Evolutionary conservation across 1,284 basidiomycete genomes (phyloP).

Genomic region (Ceratobasidium sp.): DNA sequence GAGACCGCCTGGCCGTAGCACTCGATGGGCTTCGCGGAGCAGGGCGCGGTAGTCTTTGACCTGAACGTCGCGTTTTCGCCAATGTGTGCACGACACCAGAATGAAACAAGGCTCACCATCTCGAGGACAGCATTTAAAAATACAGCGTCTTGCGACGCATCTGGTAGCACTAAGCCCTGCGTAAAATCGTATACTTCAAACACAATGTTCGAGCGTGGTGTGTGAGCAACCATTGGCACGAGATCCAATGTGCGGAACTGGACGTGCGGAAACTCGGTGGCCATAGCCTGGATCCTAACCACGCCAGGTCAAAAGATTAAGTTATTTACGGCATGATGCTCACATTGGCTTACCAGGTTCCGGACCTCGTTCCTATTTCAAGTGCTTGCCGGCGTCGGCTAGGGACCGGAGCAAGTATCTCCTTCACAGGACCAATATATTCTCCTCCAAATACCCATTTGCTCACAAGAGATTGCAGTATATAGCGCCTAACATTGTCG

Average conservation of each 20-base stretch:
- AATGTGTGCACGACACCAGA: too few relatives aligned
- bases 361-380: constrained; percentile 1
- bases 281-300: not conserved
- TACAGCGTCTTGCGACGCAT: constrained; percentile 7
- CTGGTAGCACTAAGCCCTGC: not conserved
- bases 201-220: not conserved
- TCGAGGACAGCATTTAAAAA: not conserved
- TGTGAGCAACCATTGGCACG: not conserved
- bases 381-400: not conserved
- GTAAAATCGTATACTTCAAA: constrained; percentile 22
- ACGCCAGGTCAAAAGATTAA: too few relatives aligned
- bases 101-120: not conserved
- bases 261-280: not conserved
- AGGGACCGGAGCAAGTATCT: not conserved
- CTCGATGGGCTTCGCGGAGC: not conserved
- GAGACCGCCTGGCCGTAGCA: not conserved
- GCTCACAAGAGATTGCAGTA: not conserved
- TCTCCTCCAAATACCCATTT: constrained; percentile 2
- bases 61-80: not conserved
- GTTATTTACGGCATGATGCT: not conserved
- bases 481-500: not conserved
- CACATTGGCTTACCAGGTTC: not conserved
- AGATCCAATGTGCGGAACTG: constrained; percentile 6
- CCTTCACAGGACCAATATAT: not conserved
- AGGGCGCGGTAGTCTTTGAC: constrained; percentile 11